phyloP scores from a whole-genome alignment of 2,329 filamentous ascomycete genomes.

The Diaporthe citrichinensis region DNA sequence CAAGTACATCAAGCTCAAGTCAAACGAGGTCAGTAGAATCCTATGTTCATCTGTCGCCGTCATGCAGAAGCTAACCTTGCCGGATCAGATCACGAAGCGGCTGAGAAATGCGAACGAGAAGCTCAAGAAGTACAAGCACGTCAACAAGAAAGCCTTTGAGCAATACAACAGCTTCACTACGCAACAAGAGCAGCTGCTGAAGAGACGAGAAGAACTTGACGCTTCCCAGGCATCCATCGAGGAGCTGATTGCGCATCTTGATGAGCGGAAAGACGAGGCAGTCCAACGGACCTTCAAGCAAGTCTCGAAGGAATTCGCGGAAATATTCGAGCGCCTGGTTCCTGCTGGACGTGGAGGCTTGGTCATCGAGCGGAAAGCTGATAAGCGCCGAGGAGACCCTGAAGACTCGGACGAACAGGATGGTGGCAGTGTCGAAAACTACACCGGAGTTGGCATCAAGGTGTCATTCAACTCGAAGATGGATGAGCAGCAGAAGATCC shows the following conservation, averaged over 20 bases:
- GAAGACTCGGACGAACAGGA: slow-evolving; percentile 80
- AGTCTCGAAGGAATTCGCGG: slow-evolving; percentile 92
- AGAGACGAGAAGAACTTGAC: slow-evolving; percentile 88
- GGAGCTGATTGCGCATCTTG: slow-evolving; percentile 91
- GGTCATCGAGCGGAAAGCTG: slow-evolving; percentile 91
- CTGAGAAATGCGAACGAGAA: slow-evolving; percentile 93
- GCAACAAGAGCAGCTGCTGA: slow-evolving; percentile 88
- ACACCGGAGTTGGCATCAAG: slow-evolving; percentile 94
- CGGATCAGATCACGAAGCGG: slow-evolving; percentile 69
- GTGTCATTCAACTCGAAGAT: slow-evolving; percentile 98
- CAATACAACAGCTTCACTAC: slow-evolving; percentile 98
- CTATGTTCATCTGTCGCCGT: background rate
- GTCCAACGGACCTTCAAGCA: slow-evolving; percentile 99
- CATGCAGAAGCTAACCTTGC: background rate
- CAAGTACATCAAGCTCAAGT: slow-evolving; percentile 87
- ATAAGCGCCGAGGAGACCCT: slow-evolving; percentile 72
- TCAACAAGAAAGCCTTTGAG: slow-evolving; percentile 99
- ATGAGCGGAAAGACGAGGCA: slow-evolving; percentile 96
- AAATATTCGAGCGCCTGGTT: slow-evolving; percentile 94
- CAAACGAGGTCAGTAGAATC: slow-evolving; percentile 74
- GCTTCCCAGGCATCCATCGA: slow-evolving; percentile 89
- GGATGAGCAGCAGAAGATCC: slow-evolving; percentile 97
- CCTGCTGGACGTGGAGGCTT: slow-evolving; percentile 92
- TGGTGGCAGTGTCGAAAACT: slow-evolving; percentile 87
- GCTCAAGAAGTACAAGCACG: slow-evolving; percentile 95